phyloP scores from a whole-genome alignment of 2,329 filamentous ascomycete species.

The Macrophomina phaseolina region DNA sequence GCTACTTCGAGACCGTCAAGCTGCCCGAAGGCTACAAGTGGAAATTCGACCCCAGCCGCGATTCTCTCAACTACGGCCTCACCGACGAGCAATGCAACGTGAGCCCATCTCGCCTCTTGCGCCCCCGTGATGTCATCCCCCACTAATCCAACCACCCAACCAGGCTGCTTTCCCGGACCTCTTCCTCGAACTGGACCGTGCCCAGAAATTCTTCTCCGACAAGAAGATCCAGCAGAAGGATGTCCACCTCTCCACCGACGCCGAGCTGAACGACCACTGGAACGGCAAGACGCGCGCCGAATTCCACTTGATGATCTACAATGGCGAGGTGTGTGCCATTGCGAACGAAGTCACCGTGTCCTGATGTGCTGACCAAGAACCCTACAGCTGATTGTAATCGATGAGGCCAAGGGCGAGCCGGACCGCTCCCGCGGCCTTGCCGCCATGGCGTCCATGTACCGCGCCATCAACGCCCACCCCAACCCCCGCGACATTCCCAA shows the following conservation, averaged over 20 bases:
- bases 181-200: conserved; percentile 22
- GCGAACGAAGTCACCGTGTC: background rate
- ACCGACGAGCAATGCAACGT: conserved; percentile 27
- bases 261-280: conserved; percentile 8
- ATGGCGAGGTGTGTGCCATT: conserved; percentile 13
- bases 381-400: background rate
- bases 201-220: conserved; percentile 6
- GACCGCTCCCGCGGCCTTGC: conserved; percentile 24
- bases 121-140: background rate
- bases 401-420: conserved; percentile 9
- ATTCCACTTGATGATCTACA: conserved; percentile 25
- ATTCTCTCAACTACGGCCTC: conserved; percentile 19
- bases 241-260: conserved; percentile 11
- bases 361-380: background rate
- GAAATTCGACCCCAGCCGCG: conserved; percentile 21
- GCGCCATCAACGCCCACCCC: conserved; percentile 24
- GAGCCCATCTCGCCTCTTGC: background rate
- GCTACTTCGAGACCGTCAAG: conserved; percentile 9
- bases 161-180: conserved; percentile 24
- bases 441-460: conserved; percentile 18
- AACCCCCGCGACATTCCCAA: conserved; percentile 17
- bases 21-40: conserved; percentile 9
- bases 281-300: conserved; percentile 5
- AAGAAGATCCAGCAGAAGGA: conserved; percentile 15
- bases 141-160: background rate